Base-by-base conservation (phyloP, 495 filamentous ascomycete genomes). In the Aspergillus baeticus region DNA sequence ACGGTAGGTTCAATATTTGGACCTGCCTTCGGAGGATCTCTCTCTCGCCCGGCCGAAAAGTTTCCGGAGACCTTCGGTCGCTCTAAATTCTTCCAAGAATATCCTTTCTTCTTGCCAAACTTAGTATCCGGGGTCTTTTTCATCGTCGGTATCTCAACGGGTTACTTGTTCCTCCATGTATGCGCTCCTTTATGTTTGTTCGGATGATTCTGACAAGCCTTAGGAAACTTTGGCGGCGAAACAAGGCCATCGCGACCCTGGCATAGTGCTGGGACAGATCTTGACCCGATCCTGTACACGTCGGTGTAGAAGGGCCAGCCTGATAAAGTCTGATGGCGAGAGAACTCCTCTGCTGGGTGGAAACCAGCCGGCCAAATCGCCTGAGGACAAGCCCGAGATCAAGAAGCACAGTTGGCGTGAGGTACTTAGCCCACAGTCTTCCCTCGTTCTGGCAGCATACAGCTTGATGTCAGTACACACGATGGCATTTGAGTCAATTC, bases 1-100 rank as follows among this genome's bases (percentile, higher is more conserved):
- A 87, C 84, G 10, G 79, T 92, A 46, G 91, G 91, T 1, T 87
- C 83, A 38, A 88, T 96, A n/a, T 85, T 97, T 65, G 93, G 93
- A 0, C 93, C 93, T 2, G 83, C 86, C 2, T 87, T 97, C 62
- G 93, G 93, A 21, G 93, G 93, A 2, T 84, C 87, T 36, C 83
- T 98, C 51, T 88, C 91, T 7, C 84, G 88, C 50, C 93, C 93
- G 2, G 83, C 85, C 1, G 72, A 77, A 37, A 84, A 88, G 39
- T 81, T 89, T 62, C 89, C 89, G 3, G 71, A 69, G 11, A 50
- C 88, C 14, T 94, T 93, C 67, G 85, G 85, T 7, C 66, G 81
- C 18, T 84, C 77, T 21, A 76, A 70, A 39, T 88, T 91, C 58
- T 78, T 96, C 42, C 79, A 83, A 55, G 77, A 73, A 39, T 95